Evolutionary conservation across 495 filamentous ascomycete species (phyloP), one percentile per base, ranked within the genome.

Genomic region (Penicillium simplicissimum): DNA sequence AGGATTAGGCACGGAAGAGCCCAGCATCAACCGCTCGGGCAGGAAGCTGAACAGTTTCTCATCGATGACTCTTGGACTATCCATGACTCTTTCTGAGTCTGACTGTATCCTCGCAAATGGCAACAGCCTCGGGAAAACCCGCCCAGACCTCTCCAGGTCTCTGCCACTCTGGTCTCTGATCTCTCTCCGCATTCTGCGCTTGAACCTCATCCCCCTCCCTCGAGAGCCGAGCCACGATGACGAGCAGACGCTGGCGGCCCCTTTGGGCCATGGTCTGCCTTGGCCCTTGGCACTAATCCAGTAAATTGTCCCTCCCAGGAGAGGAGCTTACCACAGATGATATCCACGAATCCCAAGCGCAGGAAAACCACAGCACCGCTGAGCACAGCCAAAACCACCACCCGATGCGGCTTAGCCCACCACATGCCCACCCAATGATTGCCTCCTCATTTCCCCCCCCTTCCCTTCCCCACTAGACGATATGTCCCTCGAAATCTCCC

Each of bases 181-280:
- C 14, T 45, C 42, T 45, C 42, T 45, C 42, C 55, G 55, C 55
- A 57, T 36, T 57, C 28, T 25, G 55, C 23, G 53, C 25, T 47
- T 57, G 55, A 47, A 57, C 25, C 55, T 57, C 55, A 57, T 35
- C 5, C 7, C 25, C n/a, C 37, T 14, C 34, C 35, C 28, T 33
- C 40, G 21, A 25, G 28, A 25, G 4, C 42, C 55, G 43, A 49
- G 33, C 45, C 35, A 55, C 10, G 33, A 53, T 53, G 28, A 37
- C 34, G 15, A 37, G n/a, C 51, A 35, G 51, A 53, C 33, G 51
- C 34, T 19, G 51, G 51, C 21, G 51, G 34, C 51, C 34, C 33
- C 3, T 53, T 53, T 53, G 9, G 28, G 51, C 34, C 28, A 53
- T 35, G 49, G 49, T 13, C 33, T 36, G 51, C 58, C 62, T 57